Conservation (phyloP, 2,329 filamentous ascomycete species). For the Fusarium newnesense region DNA sequence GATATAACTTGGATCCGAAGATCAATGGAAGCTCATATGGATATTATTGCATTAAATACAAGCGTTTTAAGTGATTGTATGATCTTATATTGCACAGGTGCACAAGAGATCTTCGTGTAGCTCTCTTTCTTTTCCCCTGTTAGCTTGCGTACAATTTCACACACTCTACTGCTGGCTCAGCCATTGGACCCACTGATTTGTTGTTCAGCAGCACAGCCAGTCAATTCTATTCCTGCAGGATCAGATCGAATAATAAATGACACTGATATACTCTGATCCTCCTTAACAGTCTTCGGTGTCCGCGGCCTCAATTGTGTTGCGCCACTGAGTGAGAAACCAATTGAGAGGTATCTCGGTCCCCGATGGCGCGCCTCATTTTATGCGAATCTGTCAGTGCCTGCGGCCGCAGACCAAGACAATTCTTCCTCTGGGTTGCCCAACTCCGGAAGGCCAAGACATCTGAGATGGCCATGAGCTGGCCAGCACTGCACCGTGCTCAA, state of each 20-base stretch:
- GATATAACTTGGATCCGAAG: accelerated
- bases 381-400: background rate
- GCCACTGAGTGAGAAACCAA: background rate
- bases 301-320: too few species aligned
- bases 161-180: too few species aligned
- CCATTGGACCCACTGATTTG: accelerated
- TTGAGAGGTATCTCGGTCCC: background rate
- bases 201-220: accelerated
- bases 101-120: accelerated
- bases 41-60: accelerated
- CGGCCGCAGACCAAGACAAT: background rate
- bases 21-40: background rate
- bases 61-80: accelerated
- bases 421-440: background rate
- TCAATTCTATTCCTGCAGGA: accelerated
- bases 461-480: too few species aligned
- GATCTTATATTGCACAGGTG: accelerated
- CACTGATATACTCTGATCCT: too few species aligned
- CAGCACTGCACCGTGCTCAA: background rate
- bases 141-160: too few species aligned
- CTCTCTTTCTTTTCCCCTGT: background rate
- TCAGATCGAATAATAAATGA: background rate
- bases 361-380: background rate
- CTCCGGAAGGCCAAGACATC: background rate
- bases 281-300: background rate